Conservation (phyloP, 2,329 filamentous ascomycete genomes). For the Mycosphaerelloides madeirae region DNA sequence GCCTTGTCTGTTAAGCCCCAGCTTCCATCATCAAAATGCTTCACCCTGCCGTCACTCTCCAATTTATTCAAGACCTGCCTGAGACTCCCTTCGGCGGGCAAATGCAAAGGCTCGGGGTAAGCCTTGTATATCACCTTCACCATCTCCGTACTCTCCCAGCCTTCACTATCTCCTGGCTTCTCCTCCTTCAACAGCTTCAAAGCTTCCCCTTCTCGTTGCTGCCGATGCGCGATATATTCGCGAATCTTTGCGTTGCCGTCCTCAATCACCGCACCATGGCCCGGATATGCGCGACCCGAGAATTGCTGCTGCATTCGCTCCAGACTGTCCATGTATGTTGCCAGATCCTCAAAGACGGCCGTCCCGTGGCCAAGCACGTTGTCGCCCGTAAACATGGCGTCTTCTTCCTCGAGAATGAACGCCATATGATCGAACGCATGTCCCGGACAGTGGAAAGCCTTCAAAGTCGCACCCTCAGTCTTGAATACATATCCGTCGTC, state of each 20-base stretch:
- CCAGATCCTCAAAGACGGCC: conserved; percentile 70
- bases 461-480: conserved; percentile 61
- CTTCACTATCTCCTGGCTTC: conserved; percentile 16
- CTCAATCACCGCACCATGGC: conserved; percentile 74
- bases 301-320: conserved; percentile 64
- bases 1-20: conserved; percentile 29
- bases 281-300: conserved; percentile 71
- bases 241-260: conserved; percentile 66
- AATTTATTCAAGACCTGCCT: conserved; percentile 77
- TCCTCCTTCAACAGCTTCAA: conserved; percentile 54
- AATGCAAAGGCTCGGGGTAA: conserved; percentile 69
- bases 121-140: conserved; percentile 84
- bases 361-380: conserved; percentile 86
- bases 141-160: conserved; percentile 70
- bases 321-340: conserved; percentile 63
- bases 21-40: conserved; percentile 30
- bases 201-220: conserved; percentile 74
- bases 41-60: conserved; percentile 64
- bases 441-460: conserved; percentile 64
- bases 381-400: conserved; percentile 83
- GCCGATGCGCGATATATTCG: conserved; percentile 80
- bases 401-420: conserved; percentile 67
- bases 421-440: conserved; percentile 79
- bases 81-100: conserved; percentile 71
- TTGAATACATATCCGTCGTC: conserved; percentile 52